Base-by-base conservation (phyloP, 495 filamentous ascomycete species). In the Rhypophila decipiens region DNA sequence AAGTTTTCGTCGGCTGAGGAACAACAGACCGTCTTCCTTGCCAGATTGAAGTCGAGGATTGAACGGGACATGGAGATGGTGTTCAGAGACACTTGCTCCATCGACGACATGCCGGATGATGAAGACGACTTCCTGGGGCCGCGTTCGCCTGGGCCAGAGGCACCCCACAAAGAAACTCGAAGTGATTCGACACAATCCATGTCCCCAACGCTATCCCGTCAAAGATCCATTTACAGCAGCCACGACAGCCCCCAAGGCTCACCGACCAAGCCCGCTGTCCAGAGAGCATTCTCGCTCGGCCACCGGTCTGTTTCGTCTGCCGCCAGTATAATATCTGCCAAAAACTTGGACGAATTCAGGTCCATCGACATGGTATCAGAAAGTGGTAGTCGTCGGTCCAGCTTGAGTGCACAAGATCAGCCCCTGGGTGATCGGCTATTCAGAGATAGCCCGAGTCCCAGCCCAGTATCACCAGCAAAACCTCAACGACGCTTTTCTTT, bases 51-150 rank as follows among this genome's bases (percentile, higher is more conserved):
- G 39, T 51, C 61, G 21, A 68, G 64, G 20, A 63, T 72, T 24
- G 63, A 69, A 35, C 52, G 44, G 20, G 71, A 73, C 49, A 63
- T 75, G 20, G 65, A 67, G 31, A 68, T 61, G 58, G 52, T 73
- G 20, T 72, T 68, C 36, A 67, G 66, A 38, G 70, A 75, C 46
- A 70, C 71, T 3, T 64, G 68, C 44, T 65, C 61, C 11, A 58
- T 73, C 22, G 60, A 71, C 23, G 67, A 69, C 42, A 57, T 57
- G 39, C 47, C 53, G 3, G 67, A 67, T 11, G 53, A 64, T 18
- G 55, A 65, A 9, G 42, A 44, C 8, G 43, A 45, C 42, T 42
- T 20, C 19, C n/a, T 13, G 34, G 29, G 29, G 23, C 37, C 13
- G 35, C 27, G 42, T 20, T 42, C 53, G 15, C 15, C 55, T 23